Percentiles rank a stretch among this genome's conserved stretches.
These are phyloP conservation scores for Geranium incanum DNA, from an alignment of 441 rosid genomes.

Conservation along the genomic window DNA sequence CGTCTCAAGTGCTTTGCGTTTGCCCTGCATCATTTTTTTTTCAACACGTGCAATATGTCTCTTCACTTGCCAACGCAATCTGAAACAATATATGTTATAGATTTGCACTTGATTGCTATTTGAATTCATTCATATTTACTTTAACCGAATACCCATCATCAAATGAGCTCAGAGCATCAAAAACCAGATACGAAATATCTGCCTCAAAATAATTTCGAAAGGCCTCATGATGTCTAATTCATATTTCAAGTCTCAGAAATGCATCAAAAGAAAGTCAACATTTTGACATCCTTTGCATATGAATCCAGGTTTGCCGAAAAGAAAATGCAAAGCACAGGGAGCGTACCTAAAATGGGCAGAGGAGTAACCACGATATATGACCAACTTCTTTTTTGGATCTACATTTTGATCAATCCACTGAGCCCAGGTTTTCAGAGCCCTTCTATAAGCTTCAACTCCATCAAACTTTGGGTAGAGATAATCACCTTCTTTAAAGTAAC, in stretches of 20 bases:
- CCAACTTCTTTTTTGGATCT: slow-evolving; percentile 49
- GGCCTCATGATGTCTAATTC: neutral
- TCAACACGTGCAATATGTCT: neutral
- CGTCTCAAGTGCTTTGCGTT: neutral
- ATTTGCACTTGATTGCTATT: neutral
- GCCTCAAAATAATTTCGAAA: neutral
- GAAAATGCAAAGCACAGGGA: neutral
- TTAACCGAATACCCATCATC: neutral
- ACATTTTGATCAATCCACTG: slow-evolving; percentile 62
- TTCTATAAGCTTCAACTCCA: slow-evolving; percentile 74
- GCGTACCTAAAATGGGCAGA: slow-evolving; percentile 83
- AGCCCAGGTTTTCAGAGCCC: slow-evolving; percentile 77
- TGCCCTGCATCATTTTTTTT: neutral
- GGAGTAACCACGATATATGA: slow-evolving; percentile 87
- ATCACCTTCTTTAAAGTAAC: slow-evolving; percentile 88
- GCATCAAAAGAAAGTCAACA: neutral
- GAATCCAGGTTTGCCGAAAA: neutral
- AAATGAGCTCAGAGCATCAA: neutral
- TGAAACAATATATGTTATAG: neutral
- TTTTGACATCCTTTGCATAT: neutral
- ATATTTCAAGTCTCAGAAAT: neutral
- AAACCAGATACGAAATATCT: neutral
- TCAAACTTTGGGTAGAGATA: slow-evolving; percentile 69
- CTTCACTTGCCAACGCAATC: neutral
- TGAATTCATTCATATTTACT: neutral